Base-by-base conservation (phyloP, 305 asterid genomes). In the Fraxinus platypoda region DNA sequence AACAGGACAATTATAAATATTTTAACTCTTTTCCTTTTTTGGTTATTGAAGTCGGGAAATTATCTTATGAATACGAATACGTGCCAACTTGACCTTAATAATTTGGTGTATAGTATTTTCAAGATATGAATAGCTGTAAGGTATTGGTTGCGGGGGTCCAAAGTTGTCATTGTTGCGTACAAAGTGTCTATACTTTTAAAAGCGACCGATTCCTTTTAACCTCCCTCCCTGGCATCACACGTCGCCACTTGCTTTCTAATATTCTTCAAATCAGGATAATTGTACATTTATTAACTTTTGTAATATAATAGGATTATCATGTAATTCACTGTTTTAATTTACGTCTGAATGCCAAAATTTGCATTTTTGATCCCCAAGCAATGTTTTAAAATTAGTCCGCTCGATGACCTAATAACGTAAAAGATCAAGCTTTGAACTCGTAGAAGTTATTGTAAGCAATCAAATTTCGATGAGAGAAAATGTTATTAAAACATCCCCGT, bases 141-240 rank as follows among this genome's bases (percentile, higher is more conserved):
- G 64, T 8, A 35, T 28, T 26, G 68, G 49, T 43, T 11, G 23
- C 9, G 7, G 5, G 64, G 80, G 52, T 57, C 15, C 81, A 77
- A n/a, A 4, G 38, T 17, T 33, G 83, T 75, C 76, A 41, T 76
- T 82, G 90, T 88, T 84, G 90, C 84, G 86, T 86, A 75, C 81
- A 83, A 13, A 75, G 59, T 49, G 7, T 49, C 59, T 6, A 49
- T 13, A 73, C 43, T 76, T 46, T 34, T 43, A 46, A 11, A 8
- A 73, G 79, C 81, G 85, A 80, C 83, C 80, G 83, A 87, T 83
- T 43, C 87, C 81, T 21, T 75, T 3, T 3, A 28, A 49, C 33
- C 84, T 49, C 59, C 19, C 80, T 85, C 7, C 1, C 41, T 35
- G 81, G 72, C 83, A 74, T 62, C 82, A 83, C 91, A 88, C 88